A percentile compares a stretch with the other conserved stretches of the same genome.
These are phyloP conservation scores for Kuraishia cidri DNA, from an alignment of 805 yeast genomes.

Conservation along the genomic window DNA sequence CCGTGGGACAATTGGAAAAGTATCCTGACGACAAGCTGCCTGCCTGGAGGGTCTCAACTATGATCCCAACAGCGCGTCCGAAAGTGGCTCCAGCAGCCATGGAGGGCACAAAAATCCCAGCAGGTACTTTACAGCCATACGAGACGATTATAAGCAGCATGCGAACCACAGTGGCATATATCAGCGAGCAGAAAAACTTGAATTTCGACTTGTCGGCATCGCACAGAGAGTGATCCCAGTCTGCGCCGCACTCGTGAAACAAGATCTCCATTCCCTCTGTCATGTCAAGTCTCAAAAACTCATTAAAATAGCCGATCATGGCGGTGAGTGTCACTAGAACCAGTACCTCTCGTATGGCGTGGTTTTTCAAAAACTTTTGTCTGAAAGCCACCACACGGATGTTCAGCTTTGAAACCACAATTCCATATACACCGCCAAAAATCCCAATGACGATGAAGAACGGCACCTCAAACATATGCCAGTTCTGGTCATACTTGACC, in stretches of 20 bases:
- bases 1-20: slow-evolving; percentile 28
- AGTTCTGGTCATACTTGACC: slow-evolving; percentile 76
- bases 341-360: slow-evolving; percentile 65
- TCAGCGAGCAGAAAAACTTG: slow-evolving; percentile 39
- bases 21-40: slow-evolving; percentile 23
- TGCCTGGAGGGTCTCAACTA: slow-evolving; percentile 45
- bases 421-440: slow-evolving; percentile 90
- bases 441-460: slow-evolving; percentile 71
- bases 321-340: slow-evolving; percentile 64
- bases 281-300: slow-evolving; percentile 81
- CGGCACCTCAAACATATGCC: slow-evolving; percentile 85
- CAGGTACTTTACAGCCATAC: slow-evolving; percentile 91
- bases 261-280: slow-evolving; percentile 88
- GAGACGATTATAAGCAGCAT: slow-evolving; percentile 70
- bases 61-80: slow-evolving; percentile 79
- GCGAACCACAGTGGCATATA: slow-evolving; percentile 66
- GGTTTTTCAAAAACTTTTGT: slow-evolving; percentile 49
- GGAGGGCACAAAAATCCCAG: slow-evolving; percentile 96
- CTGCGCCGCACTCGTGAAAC: slow-evolving; percentile 70
- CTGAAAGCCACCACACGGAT: slow-evolving; percentile 71
- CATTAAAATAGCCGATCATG: slow-evolving; percentile 72
- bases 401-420: slow-evolving; percentile 65
- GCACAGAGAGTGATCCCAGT: slow-evolving; percentile 29
- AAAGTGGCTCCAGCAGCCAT: slow-evolving; percentile 96
- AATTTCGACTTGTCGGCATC: slow-evolving; percentile 17